Conservation (phyloP, 441 rosid genomes). For the Populus trichocarpa region DNA sequence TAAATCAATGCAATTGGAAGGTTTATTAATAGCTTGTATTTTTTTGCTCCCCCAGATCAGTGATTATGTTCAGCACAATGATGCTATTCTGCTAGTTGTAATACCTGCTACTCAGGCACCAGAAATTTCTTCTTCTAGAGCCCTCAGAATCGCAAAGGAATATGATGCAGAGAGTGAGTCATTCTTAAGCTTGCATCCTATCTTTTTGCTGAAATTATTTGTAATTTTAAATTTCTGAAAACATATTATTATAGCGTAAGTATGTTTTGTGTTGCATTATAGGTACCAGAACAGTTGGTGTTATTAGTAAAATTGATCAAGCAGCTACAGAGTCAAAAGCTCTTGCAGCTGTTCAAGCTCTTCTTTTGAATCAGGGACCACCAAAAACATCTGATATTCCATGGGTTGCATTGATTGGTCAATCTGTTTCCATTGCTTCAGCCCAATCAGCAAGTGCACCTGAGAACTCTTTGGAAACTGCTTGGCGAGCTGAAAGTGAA, state of each 20-base stretch:
- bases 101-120: constrained; percentile 84
- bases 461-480: constrained; percentile 91
- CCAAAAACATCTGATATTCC: constrained; percentile 85
- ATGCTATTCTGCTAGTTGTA: constrained; percentile 80
- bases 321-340: constrained; percentile 84
- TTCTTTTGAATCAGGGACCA: constrained; percentile 80
- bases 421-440: constrained; percentile 85
- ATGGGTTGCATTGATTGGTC: constrained; percentile 97
- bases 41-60: constrained; percentile 47
- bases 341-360: constrained; percentile 92
- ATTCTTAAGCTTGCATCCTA: constrained; percentile 12
- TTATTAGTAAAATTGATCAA: constrained; percentile 92
- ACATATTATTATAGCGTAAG: neutral
- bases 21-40: constrained; percentile 18
- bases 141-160: constrained; percentile 86
- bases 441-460: constrained; percentile 68
- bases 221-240: neutral
- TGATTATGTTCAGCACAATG: constrained; percentile 74
- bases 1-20: constrained; percentile 6
- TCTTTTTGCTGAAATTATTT: neutral
- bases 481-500: constrained; percentile 96
- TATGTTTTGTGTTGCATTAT: neutral
- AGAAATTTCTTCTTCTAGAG: constrained; percentile 82
- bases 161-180: constrained; percentile 73
- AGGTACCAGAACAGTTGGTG: constrained; percentile 94